Evolutionary conservation across 2,329 filamentous ascomycete species (phyloP).

Genomic region (Penicillium olsonii): DNA sequence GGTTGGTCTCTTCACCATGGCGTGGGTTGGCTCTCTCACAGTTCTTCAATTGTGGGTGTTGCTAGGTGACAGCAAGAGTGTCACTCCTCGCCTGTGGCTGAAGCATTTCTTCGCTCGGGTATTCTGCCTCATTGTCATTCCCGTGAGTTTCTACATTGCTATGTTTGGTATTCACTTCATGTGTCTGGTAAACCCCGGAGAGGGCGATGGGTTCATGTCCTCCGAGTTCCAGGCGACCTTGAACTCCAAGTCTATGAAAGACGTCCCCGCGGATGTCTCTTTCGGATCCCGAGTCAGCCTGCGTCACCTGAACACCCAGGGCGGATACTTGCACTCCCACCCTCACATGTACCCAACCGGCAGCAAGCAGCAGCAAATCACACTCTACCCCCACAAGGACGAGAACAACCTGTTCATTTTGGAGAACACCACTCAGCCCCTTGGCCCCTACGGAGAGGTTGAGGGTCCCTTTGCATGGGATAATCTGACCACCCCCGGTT

Average conservation of each 20-base stretch:
- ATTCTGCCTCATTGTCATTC: constrained; percentile 90
- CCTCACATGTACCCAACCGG: constrained; percentile 96
- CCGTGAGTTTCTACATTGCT: constrained; percentile 84
- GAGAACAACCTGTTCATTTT: constrained; percentile 94
- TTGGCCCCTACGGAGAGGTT: constrained; percentile 73
- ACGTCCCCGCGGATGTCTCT: constrained; percentile 87
- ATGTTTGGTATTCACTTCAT: constrained; percentile 98
- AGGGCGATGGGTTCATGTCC: constrained; percentile 99
- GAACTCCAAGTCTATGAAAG: constrained; percentile 95
- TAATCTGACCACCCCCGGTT: constrained; percentile 60
- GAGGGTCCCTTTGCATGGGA: constrained; percentile 86
- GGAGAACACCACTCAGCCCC: constrained; percentile 94
- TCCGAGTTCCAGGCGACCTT: constrained; percentile 97
- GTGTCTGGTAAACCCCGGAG: constrained; percentile 89
- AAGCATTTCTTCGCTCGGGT: constrained; percentile 91
- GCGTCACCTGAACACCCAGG: constrained; percentile 95
- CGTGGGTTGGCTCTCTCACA: constrained; percentile 93
- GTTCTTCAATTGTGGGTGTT: constrained; percentile 92
- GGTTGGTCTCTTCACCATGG: constrained; percentile 98
- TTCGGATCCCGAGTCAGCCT: constrained; percentile 84
- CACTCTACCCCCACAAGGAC: constrained; percentile 97
- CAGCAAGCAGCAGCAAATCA: constrained; percentile 98
- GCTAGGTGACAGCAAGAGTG: constrained; percentile 82
- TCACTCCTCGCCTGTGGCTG: constrained; percentile 81
- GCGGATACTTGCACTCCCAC: constrained; percentile 96